Conservation (phyloP, 768 basidiomycete genomes). For the Leccinellum luteum region DNA sequence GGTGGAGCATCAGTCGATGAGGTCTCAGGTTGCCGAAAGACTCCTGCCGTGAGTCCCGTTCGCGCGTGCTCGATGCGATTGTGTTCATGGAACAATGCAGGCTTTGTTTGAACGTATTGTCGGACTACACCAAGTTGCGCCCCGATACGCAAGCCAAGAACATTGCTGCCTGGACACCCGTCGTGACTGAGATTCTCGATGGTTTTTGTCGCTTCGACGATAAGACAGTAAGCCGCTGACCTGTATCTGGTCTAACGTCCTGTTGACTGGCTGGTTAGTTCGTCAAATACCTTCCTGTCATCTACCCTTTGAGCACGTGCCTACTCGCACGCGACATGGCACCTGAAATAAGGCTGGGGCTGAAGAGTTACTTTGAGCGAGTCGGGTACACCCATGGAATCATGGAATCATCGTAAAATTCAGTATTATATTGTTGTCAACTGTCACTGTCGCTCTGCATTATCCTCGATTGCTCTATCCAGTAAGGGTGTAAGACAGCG, state of each 20-base stretch:
- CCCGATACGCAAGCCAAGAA: slow-evolving; percentile 92
- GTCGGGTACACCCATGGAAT: slow-evolving; percentile 75
- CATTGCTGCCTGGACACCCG: slow-evolving; percentile 97
- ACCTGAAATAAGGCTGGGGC: slow-evolving; percentile 75
- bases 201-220: slow-evolving; percentile 90
- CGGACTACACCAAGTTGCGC: slow-evolving; percentile 88
- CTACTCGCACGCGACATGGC: slow-evolving; percentile 80
- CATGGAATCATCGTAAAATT: slow-evolving; percentile 54
- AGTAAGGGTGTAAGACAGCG: slow-evolving; percentile 22
- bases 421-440: slow-evolving; percentile 16
- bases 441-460: slow-evolving; percentile 14
- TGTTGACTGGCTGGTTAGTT: slow-evolving; percentile 54
- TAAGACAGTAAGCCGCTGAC: slow-evolving; percentile 67
- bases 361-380: slow-evolving; percentile 76
- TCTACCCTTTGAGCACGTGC: slow-evolving; percentile 89
- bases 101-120: slow-evolving; percentile 81
- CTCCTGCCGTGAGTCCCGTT: slow-evolving; percentile 57
- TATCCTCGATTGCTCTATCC: slow-evolving; percentile 16
- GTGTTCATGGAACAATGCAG: slow-evolving; percentile 39
- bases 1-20: slow-evolving; percentile 80
- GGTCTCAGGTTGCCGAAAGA: slow-evolving; percentile 74
- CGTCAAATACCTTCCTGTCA: slow-evolving; percentile 77
- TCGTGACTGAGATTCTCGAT: slow-evolving; percentile 90
- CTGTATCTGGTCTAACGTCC: not conserved
- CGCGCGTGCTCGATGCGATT: not conserved